Conservation (phyloP, 768 basidiomycete genomes). For the Lanmaoa pseudosensibilis region DNA sequence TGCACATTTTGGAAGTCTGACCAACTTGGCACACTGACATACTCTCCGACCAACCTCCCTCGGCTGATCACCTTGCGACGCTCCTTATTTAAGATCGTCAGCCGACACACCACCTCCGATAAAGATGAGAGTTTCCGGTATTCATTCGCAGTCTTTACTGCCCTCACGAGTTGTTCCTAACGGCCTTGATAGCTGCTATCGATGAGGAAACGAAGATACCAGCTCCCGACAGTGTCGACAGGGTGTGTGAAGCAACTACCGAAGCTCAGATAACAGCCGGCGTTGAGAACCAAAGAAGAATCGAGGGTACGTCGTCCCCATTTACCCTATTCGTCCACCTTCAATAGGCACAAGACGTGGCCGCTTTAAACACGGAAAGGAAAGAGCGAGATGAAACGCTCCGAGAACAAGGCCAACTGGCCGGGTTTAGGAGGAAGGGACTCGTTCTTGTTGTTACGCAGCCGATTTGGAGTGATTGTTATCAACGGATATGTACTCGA, state of each 20-base stretch:
- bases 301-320: not conserved
- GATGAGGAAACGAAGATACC: not conserved
- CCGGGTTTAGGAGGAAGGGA: not conserved
- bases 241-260: slow-evolving; percentile 6
- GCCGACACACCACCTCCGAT: not conserved
- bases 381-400: slow-evolving; percentile 4
- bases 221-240: not conserved
- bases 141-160: not conserved
- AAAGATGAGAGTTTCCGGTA: not conserved
- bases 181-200: not conserved
- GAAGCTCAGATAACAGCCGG: not conserved
- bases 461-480: not conserved
- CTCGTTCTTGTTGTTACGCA: not conserved
- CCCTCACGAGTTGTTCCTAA: not conserved
- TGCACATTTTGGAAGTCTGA: not conserved
- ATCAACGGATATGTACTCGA: not conserved
- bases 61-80: not conserved
- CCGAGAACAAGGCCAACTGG: not conserved
- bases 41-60: not conserved
- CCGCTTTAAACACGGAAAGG: not conserved
- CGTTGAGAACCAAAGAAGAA: not conserved
- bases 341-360: not conserved
- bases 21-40: not conserved
- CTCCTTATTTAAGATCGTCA: not conserved
- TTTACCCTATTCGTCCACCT: slow-evolving; percentile 1